phyloP scores from a whole-genome alignment of 2,329 filamentous ascomycete species.

The Colletotrichum somersetense region DNA sequence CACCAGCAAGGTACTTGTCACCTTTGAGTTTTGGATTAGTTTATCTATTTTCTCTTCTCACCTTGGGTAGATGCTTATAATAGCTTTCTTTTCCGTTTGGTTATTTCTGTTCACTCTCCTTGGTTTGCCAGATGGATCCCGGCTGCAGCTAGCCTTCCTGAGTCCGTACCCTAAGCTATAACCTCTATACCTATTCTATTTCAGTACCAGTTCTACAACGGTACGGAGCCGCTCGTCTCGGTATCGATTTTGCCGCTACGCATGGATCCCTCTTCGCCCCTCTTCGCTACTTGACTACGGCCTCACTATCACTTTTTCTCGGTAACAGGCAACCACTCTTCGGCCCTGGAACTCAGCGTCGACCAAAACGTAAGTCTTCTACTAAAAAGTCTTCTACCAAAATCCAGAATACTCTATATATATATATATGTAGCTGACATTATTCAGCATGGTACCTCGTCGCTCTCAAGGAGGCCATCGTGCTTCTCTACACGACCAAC shows the following conservation, averaged over 20 bases:
- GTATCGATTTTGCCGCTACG: no score
- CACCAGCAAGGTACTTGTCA: not conserved
- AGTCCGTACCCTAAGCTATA: not conserved
- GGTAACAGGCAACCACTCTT: not conserved
- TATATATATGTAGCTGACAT: not conserved
- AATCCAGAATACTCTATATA: not conserved
- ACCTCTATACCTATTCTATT: not conserved
- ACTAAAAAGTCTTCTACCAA: no score
- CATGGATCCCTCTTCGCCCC: no score
- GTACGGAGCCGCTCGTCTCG: not conserved
- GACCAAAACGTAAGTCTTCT: not conserved
- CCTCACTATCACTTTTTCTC: no score
- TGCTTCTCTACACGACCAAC: not conserved
- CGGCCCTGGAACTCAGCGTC: not conserved
- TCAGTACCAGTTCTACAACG: not conserved
- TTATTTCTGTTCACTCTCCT: not conserved
- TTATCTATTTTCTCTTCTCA: not conserved
- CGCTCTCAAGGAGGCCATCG: not conserved
- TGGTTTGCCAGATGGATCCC: not conserved
- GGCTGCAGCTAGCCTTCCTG: not conserved
- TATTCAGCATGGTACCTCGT: conserved; percentile 9
- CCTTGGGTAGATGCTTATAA: not conserved
- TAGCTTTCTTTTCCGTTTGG: not conserved
- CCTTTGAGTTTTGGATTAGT: not conserved
- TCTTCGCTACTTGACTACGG: not conserved